Base-by-base conservation (phyloP, 495 filamentous ascomycete genomes). In the Endocarpon pusillum region DNA sequence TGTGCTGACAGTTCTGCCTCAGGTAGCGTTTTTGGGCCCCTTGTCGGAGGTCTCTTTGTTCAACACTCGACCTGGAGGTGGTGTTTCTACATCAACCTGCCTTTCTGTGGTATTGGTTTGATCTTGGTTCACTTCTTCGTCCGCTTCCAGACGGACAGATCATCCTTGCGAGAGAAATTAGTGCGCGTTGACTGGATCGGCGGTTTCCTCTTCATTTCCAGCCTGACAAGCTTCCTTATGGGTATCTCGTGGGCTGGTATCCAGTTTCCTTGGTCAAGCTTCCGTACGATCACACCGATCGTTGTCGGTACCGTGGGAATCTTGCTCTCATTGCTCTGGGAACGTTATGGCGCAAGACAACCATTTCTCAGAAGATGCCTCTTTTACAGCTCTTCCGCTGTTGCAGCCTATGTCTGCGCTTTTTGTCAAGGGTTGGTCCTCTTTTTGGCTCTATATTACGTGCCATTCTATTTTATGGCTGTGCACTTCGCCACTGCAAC, bases 1-100 rank as follows among this genome's bases (percentile, higher is more conserved):
- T 47, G n/a, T n/a, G n/a, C n/a, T n/a, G n/a, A n/a, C n/a, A n/a
- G n/a, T n/a, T n/a, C n/a, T n/a, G n/a, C n/a, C n/a, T n/a, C n/a
- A n/a, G n/a, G n/a, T n/a, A 31, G 23, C 3, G 38, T 41, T 31
- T 16, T 43, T 54, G 11, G 52, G 19, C 28, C 37, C 12, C 42
- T 81, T 1, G 49, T 68, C 10, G 64, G 64, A 3, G 65, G 65
- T 14, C 61, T 52, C 0, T 65, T 68, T 30, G 66, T 63, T 11
- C 48, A 58, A 14, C 51, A 66, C 15, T 54, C 66, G 4, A 69
- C 67, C 1, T 84, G 79, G 77, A 56, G 78, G 30, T 82, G 76
- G 78, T 82, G 74, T 45, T 83, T 59, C 41, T 59, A 48, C 12
- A 38, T 61, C 37, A 63, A 60, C 27, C 43, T 61, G 12, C 58